Base-by-base conservation (phyloP, 192 early-diverging fungal genomes). In the Haplosporangium gracile region DNA sequence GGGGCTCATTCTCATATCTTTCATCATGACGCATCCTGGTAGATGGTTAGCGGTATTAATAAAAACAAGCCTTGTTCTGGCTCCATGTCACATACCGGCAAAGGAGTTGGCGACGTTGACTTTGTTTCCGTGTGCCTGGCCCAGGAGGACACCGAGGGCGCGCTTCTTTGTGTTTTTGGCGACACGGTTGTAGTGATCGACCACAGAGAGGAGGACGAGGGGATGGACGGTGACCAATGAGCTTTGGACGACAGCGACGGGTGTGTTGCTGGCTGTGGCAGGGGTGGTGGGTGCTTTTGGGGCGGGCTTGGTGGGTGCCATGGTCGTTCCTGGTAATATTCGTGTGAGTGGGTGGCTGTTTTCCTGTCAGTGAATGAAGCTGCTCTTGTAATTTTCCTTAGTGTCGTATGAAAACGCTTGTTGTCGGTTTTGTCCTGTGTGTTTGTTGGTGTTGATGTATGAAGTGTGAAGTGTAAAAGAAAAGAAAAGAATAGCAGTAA, bases 21-120 rank as follows among this genome's bases (percentile, higher is more conserved):
- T n/a, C 5, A 10, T 24, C n/a, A 60, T 60, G n/a, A 26, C 55
- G 55, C 29, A 29, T 65, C 60, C 60, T 32, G 60, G n/a, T 32
- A 0, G 9, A 65, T 2, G 4, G 26, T 32, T 32, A 0, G 2
- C 32, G 32, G 24, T 2, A 29, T 29, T 32, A 29, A 32, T 29
- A 0, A 10, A 9, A 65, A 65, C 60, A 65, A 13, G 29, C 29
- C 55, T 65, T 26, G 26, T 2, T 11, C 60, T 65, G 3, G 26
- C 26, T 32, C 60, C 26, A 13, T 65, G 26, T 32, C 60, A 29
- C 60, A 70, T 93, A 99, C 98, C 93, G 74, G 99, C 99, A 92
- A 97, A 99, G 89, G 95, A 96, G 91, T 99, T 99, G 51, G 98
- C 97, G 4, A 99, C 95, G 85, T 99, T 99, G 34, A 99, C 97